Evolutionary conservation across 169 alveolate species (phyloP).

Genomic region (Theileria sp.): DNA sequence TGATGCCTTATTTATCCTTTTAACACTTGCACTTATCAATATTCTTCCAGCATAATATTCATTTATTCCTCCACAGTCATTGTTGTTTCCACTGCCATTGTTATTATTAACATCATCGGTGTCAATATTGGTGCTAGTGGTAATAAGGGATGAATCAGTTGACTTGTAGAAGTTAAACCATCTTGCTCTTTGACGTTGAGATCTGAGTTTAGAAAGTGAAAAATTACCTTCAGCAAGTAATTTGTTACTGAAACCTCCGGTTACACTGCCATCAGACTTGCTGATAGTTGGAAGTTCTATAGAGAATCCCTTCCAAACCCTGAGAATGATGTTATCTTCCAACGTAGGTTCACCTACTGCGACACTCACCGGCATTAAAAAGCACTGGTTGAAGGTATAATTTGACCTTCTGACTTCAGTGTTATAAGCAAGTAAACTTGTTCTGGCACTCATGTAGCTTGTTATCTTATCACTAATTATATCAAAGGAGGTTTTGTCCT

Average conservation of each 20-base stretch:
- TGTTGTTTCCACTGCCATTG: slow-evolving; percentile 27
- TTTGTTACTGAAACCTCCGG: slow-evolving; percentile 6
- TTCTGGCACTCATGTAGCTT: not conserved
- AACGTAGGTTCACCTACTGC: slow-evolving; percentile 76
- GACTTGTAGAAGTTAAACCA: slow-evolving; percentile 88
- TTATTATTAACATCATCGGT: not conserved
- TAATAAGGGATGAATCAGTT: slow-evolving; percentile 40
- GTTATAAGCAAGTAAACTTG: slow-evolving; percentile 19
- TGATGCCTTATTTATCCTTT: slow-evolving; percentile 76
- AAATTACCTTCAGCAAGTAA: slow-evolving; percentile 75
- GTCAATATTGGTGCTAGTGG: not conserved
- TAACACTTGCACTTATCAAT: slow-evolving; percentile 83
- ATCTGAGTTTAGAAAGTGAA: slow-evolving; percentile 74
- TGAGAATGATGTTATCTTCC: slow-evolving; percentile 84
- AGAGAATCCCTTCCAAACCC: slow-evolving; percentile 81
- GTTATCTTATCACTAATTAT: slow-evolving; percentile 11
- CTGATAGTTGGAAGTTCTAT: slow-evolving; percentile 16
- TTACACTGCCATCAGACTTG: not conserved
- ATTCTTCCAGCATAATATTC: slow-evolving; percentile 83
- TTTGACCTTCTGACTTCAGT: slow-evolving; percentile 73
- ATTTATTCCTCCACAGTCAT: slow-evolving; percentile 29
- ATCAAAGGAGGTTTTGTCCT: not conserved
- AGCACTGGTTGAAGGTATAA: slow-evolving; percentile 87
- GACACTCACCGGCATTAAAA: slow-evolving; percentile 85
- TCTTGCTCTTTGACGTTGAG: slow-evolving; percentile 71